Evolutionary conservation across 345 rosid genomes (phyloP).

Genomic region (Geranium brycei): DNA sequence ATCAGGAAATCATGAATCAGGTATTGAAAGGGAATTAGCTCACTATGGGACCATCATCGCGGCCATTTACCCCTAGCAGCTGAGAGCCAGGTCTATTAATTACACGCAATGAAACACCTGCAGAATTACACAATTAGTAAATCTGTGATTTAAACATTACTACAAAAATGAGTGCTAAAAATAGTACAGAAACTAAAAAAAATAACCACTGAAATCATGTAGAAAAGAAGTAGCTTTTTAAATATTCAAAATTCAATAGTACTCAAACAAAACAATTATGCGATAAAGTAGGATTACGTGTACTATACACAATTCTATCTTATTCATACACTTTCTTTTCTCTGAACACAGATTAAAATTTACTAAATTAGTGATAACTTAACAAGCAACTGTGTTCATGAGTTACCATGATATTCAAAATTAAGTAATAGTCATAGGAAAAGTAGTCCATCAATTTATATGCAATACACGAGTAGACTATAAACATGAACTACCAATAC

Average conservation of each 20-base stretch:
- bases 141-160: neutral
- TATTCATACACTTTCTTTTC: too few species aligned
- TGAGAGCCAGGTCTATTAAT: slow-evolving; percentile 86
- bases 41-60: slow-evolving; percentile 96
- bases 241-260: neutral
- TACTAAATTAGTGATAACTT: neutral
- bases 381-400: neutral
- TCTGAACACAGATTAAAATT: neutral
- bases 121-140: neutral
- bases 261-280: neutral
- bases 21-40: slow-evolving; percentile 19
- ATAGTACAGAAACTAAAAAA: neutral
- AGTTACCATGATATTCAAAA: neutral
- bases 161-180: neutral
- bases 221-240: neutral
- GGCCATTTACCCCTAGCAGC: slow-evolving; percentile 82
- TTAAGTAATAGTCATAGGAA: neutral
- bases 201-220: neutral
- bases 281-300: neutral
- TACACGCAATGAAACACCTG: slow-evolving; percentile 65
- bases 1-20: neutral
- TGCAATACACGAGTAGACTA: neutral
- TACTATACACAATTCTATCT: neutral
- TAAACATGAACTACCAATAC: neutral
- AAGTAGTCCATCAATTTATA: neutral